Evolutionary conservation across 768 basidiomycete species (phyloP).

Genomic region (Rhodotorula babjevae): DNA sequence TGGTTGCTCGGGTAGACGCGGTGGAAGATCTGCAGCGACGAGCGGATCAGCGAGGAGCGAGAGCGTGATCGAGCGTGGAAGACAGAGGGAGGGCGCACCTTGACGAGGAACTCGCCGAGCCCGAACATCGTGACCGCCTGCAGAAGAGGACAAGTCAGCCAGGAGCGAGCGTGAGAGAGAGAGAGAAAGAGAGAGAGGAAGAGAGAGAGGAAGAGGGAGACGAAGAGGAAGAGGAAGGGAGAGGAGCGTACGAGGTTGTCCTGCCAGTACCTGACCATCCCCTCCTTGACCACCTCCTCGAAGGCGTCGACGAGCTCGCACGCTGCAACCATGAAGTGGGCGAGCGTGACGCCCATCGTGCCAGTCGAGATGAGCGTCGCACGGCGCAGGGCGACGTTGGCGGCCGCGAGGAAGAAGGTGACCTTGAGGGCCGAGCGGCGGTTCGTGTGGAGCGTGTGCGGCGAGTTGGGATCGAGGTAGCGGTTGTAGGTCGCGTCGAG

Average conservation of each 20-base stretch:
- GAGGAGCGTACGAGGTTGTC: conserved; percentile 4
- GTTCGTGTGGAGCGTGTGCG: neutral
- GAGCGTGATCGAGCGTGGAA: neutral
- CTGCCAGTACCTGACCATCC: conserved; percentile 18
- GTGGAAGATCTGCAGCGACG: neutral
- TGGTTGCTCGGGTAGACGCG: conserved; percentile 13
- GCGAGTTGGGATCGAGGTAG: conserved; percentile 12
- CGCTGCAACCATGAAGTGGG: neutral
- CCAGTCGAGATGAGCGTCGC: conserved; percentile 14
- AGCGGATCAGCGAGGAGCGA: neutral
- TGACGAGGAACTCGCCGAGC: conserved; percentile 20
- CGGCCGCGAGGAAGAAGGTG: conserved; percentile 27
- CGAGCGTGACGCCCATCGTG: conserved; percentile 12
- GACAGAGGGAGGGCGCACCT: neutral
- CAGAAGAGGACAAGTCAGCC: neutral
- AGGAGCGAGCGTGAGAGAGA: neutral
- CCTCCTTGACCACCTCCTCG: conserved; percentile 9
- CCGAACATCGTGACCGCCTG: conserved; percentile 11
- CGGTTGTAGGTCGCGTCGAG: conserved; percentile 5
- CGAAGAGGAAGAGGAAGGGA: too few relatives aligned
- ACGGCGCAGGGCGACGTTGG: neutral
- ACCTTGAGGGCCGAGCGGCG: neutral
- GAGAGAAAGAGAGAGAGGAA: neutral
- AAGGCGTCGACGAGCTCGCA: conserved; percentile 7
- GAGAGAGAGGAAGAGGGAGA: neutral